A percentile compares a stretch with the other conserved stretches of the same genome.
Evolutionary conservation across 441 rosid genomes (phyloP).

Genomic region (Gossypium davidsonii): DNA sequence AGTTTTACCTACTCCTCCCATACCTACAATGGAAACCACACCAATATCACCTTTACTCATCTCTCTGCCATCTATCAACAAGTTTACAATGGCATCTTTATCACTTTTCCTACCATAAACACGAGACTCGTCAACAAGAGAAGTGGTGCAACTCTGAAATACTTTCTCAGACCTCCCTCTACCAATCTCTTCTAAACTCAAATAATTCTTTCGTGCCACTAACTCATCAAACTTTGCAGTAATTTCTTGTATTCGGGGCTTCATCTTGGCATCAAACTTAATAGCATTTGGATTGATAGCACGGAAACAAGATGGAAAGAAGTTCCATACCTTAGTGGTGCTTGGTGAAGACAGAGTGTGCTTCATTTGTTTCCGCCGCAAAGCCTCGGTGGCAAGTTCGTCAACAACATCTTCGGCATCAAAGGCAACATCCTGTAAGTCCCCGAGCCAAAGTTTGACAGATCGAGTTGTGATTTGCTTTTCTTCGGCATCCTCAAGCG

Average conservation of each 20-base stretch:
- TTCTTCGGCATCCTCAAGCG: constrained; percentile 15
- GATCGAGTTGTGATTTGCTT: not conserved
- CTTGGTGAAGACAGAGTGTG: not conserved
- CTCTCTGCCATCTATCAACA: not conserved
- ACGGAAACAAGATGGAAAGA: constrained; percentile 5
- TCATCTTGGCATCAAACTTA: not conserved
- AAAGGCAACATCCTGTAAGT: constrained; percentile 11
- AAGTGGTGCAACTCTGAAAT: not conserved
- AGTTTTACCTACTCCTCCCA: constrained; percentile 18
- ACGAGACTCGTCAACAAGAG: not conserved
- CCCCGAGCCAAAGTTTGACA: constrained; percentile 8
- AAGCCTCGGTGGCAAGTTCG: constrained; percentile 12
- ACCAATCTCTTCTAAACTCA: not conserved
- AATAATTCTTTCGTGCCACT: not conserved
- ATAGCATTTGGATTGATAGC: not conserved
- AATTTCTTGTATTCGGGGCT: not conserved
- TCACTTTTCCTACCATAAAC: constrained; percentile 10
- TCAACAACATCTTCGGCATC: constrained; percentile 20
- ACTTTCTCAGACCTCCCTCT: not conserved
- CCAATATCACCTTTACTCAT: not conserved
- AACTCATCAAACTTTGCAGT: not conserved
- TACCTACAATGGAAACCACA: constrained; percentile 12
- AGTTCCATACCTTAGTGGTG: constrained; percentile 5
- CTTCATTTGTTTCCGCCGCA: not conserved
- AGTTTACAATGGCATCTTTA: not conserved